These are phyloP conservation scores for Cyclotella atomus DNA, from an alignment of 108 stramenopile genomes.

Conservation along the genomic window DNA sequence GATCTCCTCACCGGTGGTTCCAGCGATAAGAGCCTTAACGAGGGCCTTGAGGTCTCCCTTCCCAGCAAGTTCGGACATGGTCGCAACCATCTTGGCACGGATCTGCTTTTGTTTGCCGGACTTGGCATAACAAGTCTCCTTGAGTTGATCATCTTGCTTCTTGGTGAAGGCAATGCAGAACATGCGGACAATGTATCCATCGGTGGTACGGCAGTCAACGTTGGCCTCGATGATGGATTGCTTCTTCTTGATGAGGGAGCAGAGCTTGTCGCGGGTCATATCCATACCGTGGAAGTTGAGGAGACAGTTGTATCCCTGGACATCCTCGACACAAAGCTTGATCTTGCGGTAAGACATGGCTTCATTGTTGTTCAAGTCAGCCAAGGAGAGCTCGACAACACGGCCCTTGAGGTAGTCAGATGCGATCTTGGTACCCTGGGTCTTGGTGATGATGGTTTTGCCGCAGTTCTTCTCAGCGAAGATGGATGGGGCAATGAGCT, in stretches of 20 bases:
- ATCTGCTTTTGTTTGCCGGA: slow-evolving; percentile 95
- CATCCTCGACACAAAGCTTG: slow-evolving; percentile 98
- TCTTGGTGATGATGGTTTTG: slow-evolving; percentile 98
- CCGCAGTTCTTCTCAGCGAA: slow-evolving; percentile 95
- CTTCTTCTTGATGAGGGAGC: slow-evolving; percentile 99
- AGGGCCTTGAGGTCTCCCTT: slow-evolving; percentile 99
- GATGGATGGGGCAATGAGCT: slow-evolving; percentile 97
- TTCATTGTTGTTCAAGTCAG: slow-evolving; percentile 97
- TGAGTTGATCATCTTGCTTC: slow-evolving; percentile 94
- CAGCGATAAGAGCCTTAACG: slow-evolving; percentile 96
- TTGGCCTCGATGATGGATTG: slow-evolving; percentile 98
- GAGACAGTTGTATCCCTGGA: slow-evolving; percentile 98
- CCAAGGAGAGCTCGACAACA: slow-evolving; percentile 96
- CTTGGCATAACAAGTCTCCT: slow-evolving; percentile 98
- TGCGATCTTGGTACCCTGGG: slow-evolving; percentile 98
- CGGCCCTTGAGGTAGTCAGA: slow-evolving; percentile 98
- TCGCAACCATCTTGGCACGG: slow-evolving; percentile 96
- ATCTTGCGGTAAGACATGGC: slow-evolving; percentile 96
- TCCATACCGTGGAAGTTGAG: slow-evolving; percentile 99
- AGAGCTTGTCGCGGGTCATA: slow-evolving; percentile 99
- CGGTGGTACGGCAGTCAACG: slow-evolving; percentile 98
- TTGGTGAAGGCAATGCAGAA: slow-evolving; percentile 99
- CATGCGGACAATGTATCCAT: slow-evolving; percentile 97
- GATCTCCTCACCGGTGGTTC: slow-evolving; percentile 94
- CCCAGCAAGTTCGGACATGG: slow-evolving; percentile 94